A percentile compares a stretch with the other conserved stretches of the same genome.
These are phyloP conservation scores for Daphne laureola DNA, from an alignment of 441 rosid species.

Conservation along the genomic window DNA sequence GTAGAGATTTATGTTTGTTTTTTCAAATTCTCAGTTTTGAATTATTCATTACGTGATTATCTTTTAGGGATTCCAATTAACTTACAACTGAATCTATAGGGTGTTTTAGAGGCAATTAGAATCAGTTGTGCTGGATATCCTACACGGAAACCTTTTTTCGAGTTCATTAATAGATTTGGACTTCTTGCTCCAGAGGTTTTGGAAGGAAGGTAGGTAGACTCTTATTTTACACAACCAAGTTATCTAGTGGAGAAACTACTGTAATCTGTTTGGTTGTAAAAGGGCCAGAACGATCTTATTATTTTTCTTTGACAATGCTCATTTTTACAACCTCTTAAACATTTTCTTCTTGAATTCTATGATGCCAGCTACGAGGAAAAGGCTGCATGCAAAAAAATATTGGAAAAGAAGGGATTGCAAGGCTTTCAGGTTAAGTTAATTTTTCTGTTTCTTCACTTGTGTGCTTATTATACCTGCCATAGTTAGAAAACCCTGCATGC, in stretches of 20 bases:
- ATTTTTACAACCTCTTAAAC: too few relatives aligned
- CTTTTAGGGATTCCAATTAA: conserved; percentile 5
- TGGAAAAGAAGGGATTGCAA: conserved; percentile 77
- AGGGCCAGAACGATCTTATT: conserved; percentile 13
- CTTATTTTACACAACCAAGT: conserved; percentile 4
- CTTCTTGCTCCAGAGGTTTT: conserved; percentile 65
- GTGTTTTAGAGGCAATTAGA: conserved; percentile 98
- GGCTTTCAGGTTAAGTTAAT: conserved; percentile 78
- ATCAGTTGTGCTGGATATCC: conserved; percentile 99
- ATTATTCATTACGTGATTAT: conserved; percentile 9
- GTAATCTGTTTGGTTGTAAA: conserved; percentile 3
- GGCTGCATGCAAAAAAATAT: conserved; percentile 56
- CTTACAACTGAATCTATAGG: conserved; percentile 41
- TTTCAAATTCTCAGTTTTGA: conserved; percentile 10
- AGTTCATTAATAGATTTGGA: conserved; percentile 84
- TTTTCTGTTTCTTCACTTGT: conserved; percentile 3
- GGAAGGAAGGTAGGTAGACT: conserved; percentile 81
- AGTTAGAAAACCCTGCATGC: background rate
- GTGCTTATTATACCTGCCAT: conserved; percentile 8
- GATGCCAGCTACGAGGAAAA: conserved; percentile 79
- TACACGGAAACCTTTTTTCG: conserved; percentile 89
- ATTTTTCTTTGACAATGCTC: background rate
- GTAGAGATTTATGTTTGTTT: conserved; percentile 23
- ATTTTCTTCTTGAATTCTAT: conserved; percentile 17
- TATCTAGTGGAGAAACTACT: conserved; percentile 6